phyloP scores from a whole-genome alignment of 2,329 filamentous ascomycete genomes.

The Fusarium goolgardi region DNA sequence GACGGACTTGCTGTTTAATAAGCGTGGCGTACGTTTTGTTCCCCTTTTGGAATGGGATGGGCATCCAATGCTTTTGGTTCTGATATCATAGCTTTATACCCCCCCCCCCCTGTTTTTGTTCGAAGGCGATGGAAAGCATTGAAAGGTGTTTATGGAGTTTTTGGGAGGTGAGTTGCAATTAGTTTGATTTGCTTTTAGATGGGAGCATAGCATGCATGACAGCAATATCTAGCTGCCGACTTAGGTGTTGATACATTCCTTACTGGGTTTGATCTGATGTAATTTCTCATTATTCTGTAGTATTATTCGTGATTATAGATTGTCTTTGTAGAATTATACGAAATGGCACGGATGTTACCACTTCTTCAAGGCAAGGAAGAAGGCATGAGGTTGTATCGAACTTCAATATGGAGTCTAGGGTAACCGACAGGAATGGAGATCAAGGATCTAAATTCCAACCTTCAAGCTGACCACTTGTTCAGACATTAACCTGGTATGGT shows the following conservation, averaged over 20 bases:
- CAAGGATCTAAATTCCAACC: not conserved
- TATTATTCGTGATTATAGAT: not conserved
- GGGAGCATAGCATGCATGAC: conserved; percentile 43
- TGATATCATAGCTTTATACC: conserved; percentile 43
- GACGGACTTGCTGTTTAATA: conserved; percentile 56
- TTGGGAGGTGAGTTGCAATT: conserved; percentile 6
- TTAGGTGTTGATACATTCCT: conserved; percentile 31
- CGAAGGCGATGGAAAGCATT: conserved; percentile 33
- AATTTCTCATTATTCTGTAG: not conserved
- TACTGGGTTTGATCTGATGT: not conserved
- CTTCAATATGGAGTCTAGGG: not conserved
- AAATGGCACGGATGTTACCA: not conserved
- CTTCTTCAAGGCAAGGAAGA: not conserved
- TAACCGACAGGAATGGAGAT: not conserved
- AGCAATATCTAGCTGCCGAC: conserved; percentile 18
- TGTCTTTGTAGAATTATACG: not conserved
- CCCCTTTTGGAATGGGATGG: conserved; percentile 11
- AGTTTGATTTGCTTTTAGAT: conserved; percentile 9
- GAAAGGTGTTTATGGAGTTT: conserved; percentile 42
- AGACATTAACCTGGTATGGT: not conserved
- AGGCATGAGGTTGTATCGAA: not conserved
- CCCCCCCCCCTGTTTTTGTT: conserved; percentile 36
- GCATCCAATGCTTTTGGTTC: conserved; percentile 40
- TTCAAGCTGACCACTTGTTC: not conserved
- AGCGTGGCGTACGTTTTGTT: conserved; percentile 13